phyloP scores from a whole-genome alignment of 345 rosid genomes.

The Gossypium thurberi region DNA sequence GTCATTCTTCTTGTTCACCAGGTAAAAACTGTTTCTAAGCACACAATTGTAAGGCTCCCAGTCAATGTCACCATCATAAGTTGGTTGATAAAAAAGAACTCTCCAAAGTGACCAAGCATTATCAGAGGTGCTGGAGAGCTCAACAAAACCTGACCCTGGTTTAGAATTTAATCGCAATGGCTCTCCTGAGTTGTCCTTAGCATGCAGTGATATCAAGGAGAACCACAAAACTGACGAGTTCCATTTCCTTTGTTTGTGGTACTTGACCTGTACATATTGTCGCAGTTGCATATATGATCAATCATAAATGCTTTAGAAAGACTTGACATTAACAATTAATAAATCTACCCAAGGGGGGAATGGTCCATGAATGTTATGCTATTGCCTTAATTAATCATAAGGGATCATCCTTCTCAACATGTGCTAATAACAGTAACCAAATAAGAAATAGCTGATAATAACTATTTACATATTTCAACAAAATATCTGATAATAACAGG shows the following conservation, averaged over 20 bases:
- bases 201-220: constrained; percentile 76
- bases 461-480: not conserved
- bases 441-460: not conserved
- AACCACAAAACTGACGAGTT: constrained; percentile 72
- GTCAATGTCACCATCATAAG: constrained; percentile 43
- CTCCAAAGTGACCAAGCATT: constrained; percentile 61
- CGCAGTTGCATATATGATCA: not conserved
- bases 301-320: constrained; percentile 6
- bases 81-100: constrained; percentile 42
- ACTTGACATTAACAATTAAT: not conserved
- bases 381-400: not conserved
- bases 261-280: constrained; percentile 51
- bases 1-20: constrained; percentile 75
- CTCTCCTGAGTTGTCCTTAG: constrained; percentile 59
- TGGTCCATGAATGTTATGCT: not conserved
- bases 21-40: constrained; percentile 57
- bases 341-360: not conserved
- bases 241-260: constrained; percentile 58
- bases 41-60: constrained; percentile 60
- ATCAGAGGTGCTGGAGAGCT: constrained; percentile 51
- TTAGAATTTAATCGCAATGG: constrained; percentile 56
- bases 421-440: not conserved
- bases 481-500: not conserved
- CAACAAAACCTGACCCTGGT: constrained; percentile 67
- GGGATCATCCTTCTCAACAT: not conserved